Conservation (phyloP, 768 basidiomycete genomes). For the Boletellus emodensis region DNA sequence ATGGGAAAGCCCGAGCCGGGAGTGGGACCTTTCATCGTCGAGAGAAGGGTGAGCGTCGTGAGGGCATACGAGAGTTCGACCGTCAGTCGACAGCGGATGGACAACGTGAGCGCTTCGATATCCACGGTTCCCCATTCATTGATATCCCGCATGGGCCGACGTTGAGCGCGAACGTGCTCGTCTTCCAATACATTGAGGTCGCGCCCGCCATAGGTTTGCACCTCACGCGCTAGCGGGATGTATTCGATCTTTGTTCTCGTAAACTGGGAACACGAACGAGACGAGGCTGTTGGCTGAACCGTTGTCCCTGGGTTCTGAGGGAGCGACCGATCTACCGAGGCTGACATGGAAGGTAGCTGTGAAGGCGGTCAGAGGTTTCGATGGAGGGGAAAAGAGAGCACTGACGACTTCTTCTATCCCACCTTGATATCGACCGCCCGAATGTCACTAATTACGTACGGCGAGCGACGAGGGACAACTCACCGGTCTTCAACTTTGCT, state of each 20-base stretch:
- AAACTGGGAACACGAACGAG: slow-evolving; percentile 45
- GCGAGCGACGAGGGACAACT: slow-evolving; percentile 28
- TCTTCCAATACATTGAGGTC: slow-evolving; percentile 65
- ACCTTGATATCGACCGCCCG: slow-evolving; percentile 24
- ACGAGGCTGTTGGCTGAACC: slow-evolving; percentile 28
- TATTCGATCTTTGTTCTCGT: slow-evolving; percentile 85
- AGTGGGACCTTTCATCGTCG: slow-evolving; percentile 68
- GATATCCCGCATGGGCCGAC: slow-evolving; percentile 62
- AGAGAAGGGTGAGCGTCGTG: slow-evolving; percentile 79
- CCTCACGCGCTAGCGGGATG: slow-evolving; percentile 70
- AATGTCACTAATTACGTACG: slow-evolving; percentile 24
- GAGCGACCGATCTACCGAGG: slow-evolving; percentile 15
- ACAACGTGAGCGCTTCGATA: slow-evolving; percentile 91
- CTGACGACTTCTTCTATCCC: slow-evolving; percentile 50
- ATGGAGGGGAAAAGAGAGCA: slow-evolving; percentile 14
- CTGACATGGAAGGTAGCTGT: slow-evolving; percentile 19
- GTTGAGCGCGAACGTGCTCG: slow-evolving; percentile 50
- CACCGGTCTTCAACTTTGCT: slow-evolving; percentile 69
- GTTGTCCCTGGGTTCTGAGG: slow-evolving; percentile 26
- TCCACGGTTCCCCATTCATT: slow-evolving; percentile 89
- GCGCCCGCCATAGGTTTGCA: slow-evolving; percentile 77
- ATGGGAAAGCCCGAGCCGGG: slow-evolving; percentile 65
- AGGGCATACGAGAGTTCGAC: slow-evolving; percentile 87
- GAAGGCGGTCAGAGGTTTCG: slow-evolving; percentile 10
- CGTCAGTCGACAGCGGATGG: slow-evolving; percentile 78